Conservation (phyloP, 129 eudicot genomes). For the Daucus carota region DH1_v3.0 NC_030382.2:48290501-48291000, state of each 20-base stretch:
- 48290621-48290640: neutral
- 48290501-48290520: neutral
- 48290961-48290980: neutral
- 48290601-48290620: neutral
- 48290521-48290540: neutral
- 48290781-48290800: neutral
- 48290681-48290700: neutral
- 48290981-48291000: neutral
- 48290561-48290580: neutral
- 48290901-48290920: neutral
- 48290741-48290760: neutral
- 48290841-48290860: too few species aligned
- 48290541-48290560: neutral
- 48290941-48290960: neutral
- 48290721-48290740: neutral
- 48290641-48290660: neutral
- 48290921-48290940: neutral
- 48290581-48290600: neutral
- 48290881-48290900: neutral
- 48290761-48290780: neutral
- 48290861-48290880: neutral
- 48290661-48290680: neutral
- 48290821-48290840: neutral
- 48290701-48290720: neutral
- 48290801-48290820: neutral